phyloP scores from a whole-genome alignment of 768 basidiomycete genomes.

The Candolleomyces aberdarensis region DNA sequence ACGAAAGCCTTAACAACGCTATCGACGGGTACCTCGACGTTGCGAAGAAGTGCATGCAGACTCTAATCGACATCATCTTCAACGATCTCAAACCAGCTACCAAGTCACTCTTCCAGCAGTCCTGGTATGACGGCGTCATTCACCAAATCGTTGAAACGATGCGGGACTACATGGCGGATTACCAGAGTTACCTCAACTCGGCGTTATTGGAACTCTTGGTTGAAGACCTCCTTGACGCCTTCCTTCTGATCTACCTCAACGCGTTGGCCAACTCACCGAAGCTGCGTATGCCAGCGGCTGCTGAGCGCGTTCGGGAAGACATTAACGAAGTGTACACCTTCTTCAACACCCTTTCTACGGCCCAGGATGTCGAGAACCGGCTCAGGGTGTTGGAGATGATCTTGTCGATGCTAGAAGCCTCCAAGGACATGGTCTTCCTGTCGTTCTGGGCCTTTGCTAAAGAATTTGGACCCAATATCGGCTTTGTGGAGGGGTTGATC shows the following conservation, averaged over 20 bases:
- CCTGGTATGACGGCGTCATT: slow-evolving; percentile 91
- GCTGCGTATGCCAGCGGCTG: slow-evolving; percentile 79
- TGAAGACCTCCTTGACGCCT: slow-evolving; percentile 88
- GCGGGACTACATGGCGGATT: slow-evolving; percentile 95
- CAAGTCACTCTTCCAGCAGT: slow-evolving; percentile 74
- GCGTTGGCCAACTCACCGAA: slow-evolving; percentile 82
- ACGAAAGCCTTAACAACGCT: slow-evolving; percentile 87
- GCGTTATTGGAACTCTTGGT: slow-evolving; percentile 88
- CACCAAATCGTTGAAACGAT: slow-evolving; percentile 92
- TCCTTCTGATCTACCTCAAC: slow-evolving; percentile 88
- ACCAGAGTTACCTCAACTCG: slow-evolving; percentile 86
- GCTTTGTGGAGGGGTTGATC: slow-evolving; percentile 89
- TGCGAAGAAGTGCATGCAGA: slow-evolving; percentile 95
- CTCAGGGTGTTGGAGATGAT: slow-evolving; percentile 89
- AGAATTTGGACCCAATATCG: slow-evolving; percentile 87
- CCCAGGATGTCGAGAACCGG: slow-evolving; percentile 74
- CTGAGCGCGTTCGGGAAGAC: slow-evolving; percentile 82
- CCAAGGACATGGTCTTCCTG: slow-evolving; percentile 85
- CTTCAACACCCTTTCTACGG: slow-evolving; percentile 75
- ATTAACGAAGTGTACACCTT: slow-evolving; percentile 74
- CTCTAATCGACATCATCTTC: slow-evolving; percentile 91
- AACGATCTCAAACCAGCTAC: slow-evolving; percentile 89
- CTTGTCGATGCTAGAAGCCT: slow-evolving; percentile 77
- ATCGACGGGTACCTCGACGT: slow-evolving; percentile 99
- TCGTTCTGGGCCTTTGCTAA: slow-evolving; percentile 95